Percentiles rank a stretch among this genome's conserved stretches.
Conservation (phyloP, 140 eudicot species). For the Anethum foeniculum region DNA sequence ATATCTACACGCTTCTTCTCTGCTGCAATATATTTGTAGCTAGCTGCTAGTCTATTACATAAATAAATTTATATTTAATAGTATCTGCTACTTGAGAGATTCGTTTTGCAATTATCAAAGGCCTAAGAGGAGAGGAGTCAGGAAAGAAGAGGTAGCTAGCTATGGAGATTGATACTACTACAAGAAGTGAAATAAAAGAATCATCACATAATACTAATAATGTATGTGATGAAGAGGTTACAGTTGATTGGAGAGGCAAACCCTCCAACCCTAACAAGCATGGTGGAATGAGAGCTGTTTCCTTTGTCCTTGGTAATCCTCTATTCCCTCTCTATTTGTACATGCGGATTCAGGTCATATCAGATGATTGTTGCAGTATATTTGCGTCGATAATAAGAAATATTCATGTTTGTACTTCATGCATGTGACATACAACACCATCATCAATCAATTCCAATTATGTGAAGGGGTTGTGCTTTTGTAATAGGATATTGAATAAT, state of each 20-base stretch:
- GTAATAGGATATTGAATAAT: too few relatives aligned
- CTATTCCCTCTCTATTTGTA: background rate
- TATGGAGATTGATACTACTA: slow-evolving; percentile 7
- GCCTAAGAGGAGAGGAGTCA: background rate
- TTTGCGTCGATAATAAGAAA: too few relatives aligned
- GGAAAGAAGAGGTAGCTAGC: background rate
- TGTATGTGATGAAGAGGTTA: slow-evolving; percentile 21
- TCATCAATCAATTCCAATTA: background rate
- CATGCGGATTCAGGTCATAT: background rate
- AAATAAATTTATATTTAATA: background rate
- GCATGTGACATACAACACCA: too few relatives aligned
- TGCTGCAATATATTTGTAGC: background rate
- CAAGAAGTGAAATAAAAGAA: background rate
- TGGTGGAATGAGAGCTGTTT: slow-evolving; percentile 88
- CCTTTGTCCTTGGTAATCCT: slow-evolving; percentile 72
- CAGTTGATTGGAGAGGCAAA: slow-evolving; percentile 84
- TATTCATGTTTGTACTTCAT: too few relatives aligned
- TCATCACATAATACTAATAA: slow-evolving; percentile 3
- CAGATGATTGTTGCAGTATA: too few relatives aligned
- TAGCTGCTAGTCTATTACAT: background rate
- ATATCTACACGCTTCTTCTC: background rate
- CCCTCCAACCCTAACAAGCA: slow-evolving; percentile 58
- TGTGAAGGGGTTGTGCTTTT: background rate
- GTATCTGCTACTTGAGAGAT: background rate
- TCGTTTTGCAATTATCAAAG: background rate